Evolutionary conservation across 2,329 filamentous ascomycete species (phyloP).

Genomic region (Colletotrichum plurivorum): DNA sequence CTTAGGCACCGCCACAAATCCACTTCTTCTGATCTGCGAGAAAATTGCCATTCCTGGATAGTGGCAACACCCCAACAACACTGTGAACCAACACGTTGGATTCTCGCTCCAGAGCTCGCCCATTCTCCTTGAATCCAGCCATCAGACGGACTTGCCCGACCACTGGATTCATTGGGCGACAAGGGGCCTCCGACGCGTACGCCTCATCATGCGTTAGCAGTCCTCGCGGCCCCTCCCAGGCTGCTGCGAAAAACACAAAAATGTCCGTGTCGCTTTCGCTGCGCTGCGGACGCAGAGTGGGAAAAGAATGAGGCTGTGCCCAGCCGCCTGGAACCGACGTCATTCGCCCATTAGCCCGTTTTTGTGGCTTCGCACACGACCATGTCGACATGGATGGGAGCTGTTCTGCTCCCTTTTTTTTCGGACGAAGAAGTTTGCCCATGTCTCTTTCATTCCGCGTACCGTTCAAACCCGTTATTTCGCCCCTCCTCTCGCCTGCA

Average conservation of each 20-base stretch:
- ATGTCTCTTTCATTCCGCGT: background rate
- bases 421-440: too few relatives aligned
- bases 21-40: background rate
- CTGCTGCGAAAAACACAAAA: too few relatives aligned
- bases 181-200: slow-evolving; percentile 32
- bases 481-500: too few relatives aligned
- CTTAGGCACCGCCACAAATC: slow-evolving; percentile 16
- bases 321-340: slow-evolving; percentile 34
- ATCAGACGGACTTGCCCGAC: slow-evolving; percentile 3
- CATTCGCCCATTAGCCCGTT: slow-evolving; percentile 35
- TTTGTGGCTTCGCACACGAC: slow-evolving; percentile 25
- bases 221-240: background rate
- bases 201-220: slow-evolving; percentile 32
- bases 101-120: background rate
- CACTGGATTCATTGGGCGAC: slow-evolving; percentile 25
- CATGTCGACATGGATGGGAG: slow-evolving; percentile 7
- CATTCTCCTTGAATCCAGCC: slow-evolving; percentile 1
- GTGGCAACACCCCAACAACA: slow-evolving; percentile 7
- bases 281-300: background rate
- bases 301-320: slow-evolving; percentile 35
- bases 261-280: background rate
- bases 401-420: background rate
- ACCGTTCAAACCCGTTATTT: background rate
- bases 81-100: background rate
- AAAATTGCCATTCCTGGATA: background rate